Evolutionary conservation across 495 filamentous ascomycete species (phyloP), one percentile per base, ranked within the genome.

Genomic region (Aspergillus sparsus): DNA sequence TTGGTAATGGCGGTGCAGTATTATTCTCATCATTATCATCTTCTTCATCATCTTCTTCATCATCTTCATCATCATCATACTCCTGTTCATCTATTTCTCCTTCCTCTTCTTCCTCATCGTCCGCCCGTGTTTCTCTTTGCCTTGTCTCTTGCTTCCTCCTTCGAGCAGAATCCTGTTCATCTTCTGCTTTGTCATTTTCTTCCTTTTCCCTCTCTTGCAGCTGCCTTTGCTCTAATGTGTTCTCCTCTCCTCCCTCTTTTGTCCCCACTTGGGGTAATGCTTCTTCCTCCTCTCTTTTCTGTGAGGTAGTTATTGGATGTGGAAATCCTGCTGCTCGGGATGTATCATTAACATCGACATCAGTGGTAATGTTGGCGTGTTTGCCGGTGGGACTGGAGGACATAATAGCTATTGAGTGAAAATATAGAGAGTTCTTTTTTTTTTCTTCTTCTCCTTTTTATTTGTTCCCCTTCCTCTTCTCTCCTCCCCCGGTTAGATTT

Each of bases 1-100:
- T 74, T 55, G 82, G 83, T 65, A 85, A 69, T 60, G 83, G 81
- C 68, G 63, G 11, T 42, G 36, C 37, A 64, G 61, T 31, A 45
- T 57, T 46, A 64, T 53, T 62, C 64, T 53, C 21, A 27, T 56
- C 58, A 47, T 49, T 55, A 55, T 63, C 54, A 51, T 62, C 68
- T 55, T 67, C 56, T 41, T 65, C 62, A 34, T 53, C 49, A 41
- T 56, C 63, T 57, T 57, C 62, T 44, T 64, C 71, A 59, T 63
- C 50, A 65, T 53, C 53, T 56, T 33, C 62, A 51, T 59, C 54
- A 44, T 62, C 54, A 41, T 64, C 62, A 21, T 21, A 44, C 36
- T 53, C 55, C 41, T 61, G 55, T 34, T 63, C 59, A 32, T 65
- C 15, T 5, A 63, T 51, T 7, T 64, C 18, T 49, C 69, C 62